These are phyloP conservation scores for Solanum pinnatisectum DNA, from an alignment of 257 asterid genomes.

Conservation along the genomic window DNA sequence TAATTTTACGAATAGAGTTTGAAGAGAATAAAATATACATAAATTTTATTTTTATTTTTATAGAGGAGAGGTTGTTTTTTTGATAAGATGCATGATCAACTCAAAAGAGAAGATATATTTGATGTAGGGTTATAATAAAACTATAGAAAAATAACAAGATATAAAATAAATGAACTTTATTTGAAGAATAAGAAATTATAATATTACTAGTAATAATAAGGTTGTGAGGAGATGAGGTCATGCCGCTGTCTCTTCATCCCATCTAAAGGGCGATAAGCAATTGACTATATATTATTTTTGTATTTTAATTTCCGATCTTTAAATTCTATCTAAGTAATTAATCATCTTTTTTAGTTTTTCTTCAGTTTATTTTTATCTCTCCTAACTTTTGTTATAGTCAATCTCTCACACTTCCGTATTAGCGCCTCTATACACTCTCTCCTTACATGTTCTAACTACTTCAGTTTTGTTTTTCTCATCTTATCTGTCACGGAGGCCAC, in stretches of 20 bases:
- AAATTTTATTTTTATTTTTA: not conserved
- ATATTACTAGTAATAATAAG: not conserved
- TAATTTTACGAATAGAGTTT: not conserved
- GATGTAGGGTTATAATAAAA: not conserved
- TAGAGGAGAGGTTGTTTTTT: not conserved
- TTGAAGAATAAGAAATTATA: not conserved
- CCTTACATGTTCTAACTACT: not conserved
- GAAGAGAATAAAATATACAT: not conserved
- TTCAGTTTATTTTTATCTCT: not conserved
- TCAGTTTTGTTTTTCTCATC: not conserved
- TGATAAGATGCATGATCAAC: not conserved
- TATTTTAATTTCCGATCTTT: not conserved
- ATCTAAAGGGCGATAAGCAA: not conserved
- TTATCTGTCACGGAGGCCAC: not conserved
- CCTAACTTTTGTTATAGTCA: not conserved
- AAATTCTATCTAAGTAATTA: not conserved
- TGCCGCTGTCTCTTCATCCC: not conserved
- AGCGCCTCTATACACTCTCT: not conserved
- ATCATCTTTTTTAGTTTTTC: accelerated
- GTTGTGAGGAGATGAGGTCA: not conserved
- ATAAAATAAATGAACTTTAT: not conserved
- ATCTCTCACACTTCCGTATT: not conserved
- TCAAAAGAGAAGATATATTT: not conserved
- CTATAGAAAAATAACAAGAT: not conserved
- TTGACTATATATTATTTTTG: not conserved